Evolutionary conservation across 441 rosid species (phyloP), one percentile per base, ranked within the genome.

Genomic region (Macaranga tanarius): DNA sequence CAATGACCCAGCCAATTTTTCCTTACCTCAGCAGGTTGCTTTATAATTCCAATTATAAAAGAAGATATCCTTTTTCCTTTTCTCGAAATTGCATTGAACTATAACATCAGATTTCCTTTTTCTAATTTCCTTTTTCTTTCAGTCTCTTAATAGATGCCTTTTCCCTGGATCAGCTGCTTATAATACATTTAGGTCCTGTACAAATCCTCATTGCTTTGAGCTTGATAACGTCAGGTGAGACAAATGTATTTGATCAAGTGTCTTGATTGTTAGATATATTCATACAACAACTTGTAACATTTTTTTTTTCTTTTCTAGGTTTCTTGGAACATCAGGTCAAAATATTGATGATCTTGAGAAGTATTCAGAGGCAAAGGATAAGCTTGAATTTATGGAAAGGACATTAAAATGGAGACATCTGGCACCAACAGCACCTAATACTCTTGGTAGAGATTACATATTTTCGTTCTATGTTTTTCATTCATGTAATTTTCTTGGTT

Each of bases 301-400:
- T 34, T 34, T 0, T 34, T 0, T 23, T 2, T 6, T 40, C 22
- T 22, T 62, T 31, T n/a, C 7, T 76, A 95, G 98, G 79, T 91
- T 95, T 85, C 97, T 95, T 73, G 97, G 99, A 84, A 95, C 99
- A 42, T 95, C 99, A 23, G 99, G 99, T 78, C 98, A 95, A 82
- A 95, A 93, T 67, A 87, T 95, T 44, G 92, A 90, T 74, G 99
- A 93, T 83, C 93, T 95, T 71, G 81, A 82, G 58, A 93, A 93
- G 84, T 93, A 93, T 79, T 91, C 98, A 7, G 92, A 89, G 77
- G 99, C 92, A 58, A 75, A 85, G 50, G 83, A 90, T 82, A 84
- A 73, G 75, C 90, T 95, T 78, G 97, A 95, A 47, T 91, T 90
- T 75, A 86, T 95, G 71, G 98, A 91, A 86, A 89, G 98, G 84